phyloP scores from a whole-genome alignment of 768 basidiomycete species.

The Naganishia kalamii region DNA sequence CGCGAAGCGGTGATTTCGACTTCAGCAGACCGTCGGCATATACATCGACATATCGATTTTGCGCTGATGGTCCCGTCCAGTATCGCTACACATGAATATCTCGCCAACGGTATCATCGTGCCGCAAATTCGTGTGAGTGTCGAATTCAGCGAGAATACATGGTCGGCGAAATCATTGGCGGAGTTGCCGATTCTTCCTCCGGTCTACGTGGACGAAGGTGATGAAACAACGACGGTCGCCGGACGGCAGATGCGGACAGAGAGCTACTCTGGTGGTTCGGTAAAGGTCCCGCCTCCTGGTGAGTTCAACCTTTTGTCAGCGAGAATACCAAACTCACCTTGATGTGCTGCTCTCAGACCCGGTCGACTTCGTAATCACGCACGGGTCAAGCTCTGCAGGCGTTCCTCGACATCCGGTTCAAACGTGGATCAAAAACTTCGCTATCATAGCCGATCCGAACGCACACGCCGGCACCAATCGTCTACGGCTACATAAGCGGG shows the following conservation, averaged over 20 bases:
- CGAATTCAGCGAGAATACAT: neutral
- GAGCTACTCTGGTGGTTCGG: neutral
- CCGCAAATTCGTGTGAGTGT: neutral
- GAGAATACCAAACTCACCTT: neutral
- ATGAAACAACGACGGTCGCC: neutral
- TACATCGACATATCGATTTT: constrained; percentile 1
- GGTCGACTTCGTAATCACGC: neutral
- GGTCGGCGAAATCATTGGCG: neutral
- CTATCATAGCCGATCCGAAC: neutral
- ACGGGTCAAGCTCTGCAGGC: neutral
- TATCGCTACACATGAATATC: neutral
- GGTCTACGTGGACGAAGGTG: neutral
- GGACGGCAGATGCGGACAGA: neutral
- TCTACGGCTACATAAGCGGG: neutral
- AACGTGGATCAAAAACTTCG: neutral
- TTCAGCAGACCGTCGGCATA: neutral
- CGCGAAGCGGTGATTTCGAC: neutral
- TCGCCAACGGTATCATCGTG: neutral
- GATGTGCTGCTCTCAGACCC: neutral
- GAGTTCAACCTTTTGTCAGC: neutral
- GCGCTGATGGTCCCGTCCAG: neutral
- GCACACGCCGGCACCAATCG: neutral
- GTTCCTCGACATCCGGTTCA: neutral
- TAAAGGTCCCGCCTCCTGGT: neutral
- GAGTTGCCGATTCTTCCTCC: neutral